Evolutionary conservation across 768 basidiomycete genomes (phyloP).

Genomic region (Hygrophorus pudorinus): DNA sequence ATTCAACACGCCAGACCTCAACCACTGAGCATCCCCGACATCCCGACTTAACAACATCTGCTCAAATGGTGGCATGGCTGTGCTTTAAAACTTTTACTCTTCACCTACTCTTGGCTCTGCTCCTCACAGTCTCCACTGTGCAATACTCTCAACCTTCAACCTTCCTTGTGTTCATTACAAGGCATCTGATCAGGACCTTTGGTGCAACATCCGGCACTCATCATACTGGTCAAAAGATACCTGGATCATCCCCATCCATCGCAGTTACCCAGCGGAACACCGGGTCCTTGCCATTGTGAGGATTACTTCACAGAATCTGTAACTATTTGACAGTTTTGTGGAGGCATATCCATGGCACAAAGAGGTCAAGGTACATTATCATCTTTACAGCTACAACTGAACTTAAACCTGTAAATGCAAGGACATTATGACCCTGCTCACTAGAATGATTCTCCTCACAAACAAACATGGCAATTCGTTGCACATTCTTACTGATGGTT

Average conservation of each 20-base stretch:
- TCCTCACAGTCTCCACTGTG: neutral
- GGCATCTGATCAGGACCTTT: too few species aligned
- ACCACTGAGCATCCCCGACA: constrained; percentile 1
- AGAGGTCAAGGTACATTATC: constrained; percentile 8
- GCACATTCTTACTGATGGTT: constrained; percentile 5
- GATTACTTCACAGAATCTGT: constrained; percentile 8
- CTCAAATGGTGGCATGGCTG: constrained; percentile 16
- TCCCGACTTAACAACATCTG: constrained; percentile 16
- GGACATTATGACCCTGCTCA: constrained; percentile 9
- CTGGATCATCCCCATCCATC: constrained; percentile 31
- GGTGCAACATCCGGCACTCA: too few species aligned
- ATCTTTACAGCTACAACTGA: neutral
- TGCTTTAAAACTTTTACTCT: constrained; percentile 9
- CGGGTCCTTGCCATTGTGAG: too few species aligned
- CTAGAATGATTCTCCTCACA: constrained; percentile 5
- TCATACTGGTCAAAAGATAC: too few species aligned
- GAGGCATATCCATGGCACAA: constrained; percentile 1
- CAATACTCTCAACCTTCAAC: too few species aligned
- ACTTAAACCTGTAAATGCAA: constrained; percentile 1
- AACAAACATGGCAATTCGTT: constrained; percentile 6
- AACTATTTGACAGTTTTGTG: constrained; percentile 24
- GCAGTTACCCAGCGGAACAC: neutral
- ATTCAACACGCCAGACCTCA: constrained; percentile 6
- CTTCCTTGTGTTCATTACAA: too few species aligned
- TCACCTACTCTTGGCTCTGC: neutral